These are phyloP conservation scores for Dunaliella primolecta DNA, from an alignment of 139 green algal genomes.

Conservation along the genomic window DNA sequence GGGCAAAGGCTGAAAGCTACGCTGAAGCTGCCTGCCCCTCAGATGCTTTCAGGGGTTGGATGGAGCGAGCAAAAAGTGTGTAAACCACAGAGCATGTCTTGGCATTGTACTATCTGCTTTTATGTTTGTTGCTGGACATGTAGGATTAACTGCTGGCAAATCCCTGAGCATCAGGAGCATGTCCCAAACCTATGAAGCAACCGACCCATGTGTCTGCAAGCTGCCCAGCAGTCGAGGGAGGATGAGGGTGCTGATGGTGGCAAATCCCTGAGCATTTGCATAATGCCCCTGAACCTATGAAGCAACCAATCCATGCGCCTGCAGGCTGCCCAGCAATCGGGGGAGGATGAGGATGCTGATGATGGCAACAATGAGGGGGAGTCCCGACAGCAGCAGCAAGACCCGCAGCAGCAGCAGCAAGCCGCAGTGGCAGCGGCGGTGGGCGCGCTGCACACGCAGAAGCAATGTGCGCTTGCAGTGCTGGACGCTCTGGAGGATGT, in stretches of 20 bases:
- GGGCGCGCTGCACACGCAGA: not conserved
- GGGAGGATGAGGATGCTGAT: not conserved
- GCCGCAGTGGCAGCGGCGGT: not conserved
- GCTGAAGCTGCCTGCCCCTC: no score
- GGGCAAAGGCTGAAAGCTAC: no score
- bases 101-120: no score
- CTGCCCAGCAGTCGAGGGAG: not conserved
- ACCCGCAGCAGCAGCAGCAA: not conserved
- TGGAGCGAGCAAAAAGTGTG: no score
- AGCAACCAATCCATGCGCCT: not conserved
- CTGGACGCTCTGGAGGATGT: conserved; percentile 20
- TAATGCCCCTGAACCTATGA: no score
- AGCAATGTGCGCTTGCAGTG: not conserved
- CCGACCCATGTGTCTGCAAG: not conserved
- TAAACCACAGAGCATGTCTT: no score
- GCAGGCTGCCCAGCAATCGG: not conserved
- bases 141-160: no score
- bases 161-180: no score
- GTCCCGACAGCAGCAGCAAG: not conserved
- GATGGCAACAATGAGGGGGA: not conserved
- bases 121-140: no score
- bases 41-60: no score
- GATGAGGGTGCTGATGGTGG: not conserved
- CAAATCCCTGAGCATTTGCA: no score
- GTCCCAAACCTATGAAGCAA: no score